These are phyloP conservation scores for Anisodus tanguticus DNA, from an alignment of 257 asterid genomes.

Conservation along the genomic window DNA sequence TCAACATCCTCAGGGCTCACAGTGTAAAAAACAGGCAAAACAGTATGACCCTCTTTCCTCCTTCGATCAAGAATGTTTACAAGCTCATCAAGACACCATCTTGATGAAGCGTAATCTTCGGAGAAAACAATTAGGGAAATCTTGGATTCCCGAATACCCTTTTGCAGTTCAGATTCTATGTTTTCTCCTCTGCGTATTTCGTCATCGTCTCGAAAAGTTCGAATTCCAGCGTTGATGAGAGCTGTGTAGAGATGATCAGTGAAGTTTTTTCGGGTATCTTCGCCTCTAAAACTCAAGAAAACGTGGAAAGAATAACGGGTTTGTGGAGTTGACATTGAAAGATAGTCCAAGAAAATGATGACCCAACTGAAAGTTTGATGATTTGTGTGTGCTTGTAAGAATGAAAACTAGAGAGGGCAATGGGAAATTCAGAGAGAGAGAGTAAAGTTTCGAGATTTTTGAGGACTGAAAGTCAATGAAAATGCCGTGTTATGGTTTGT, in stretches of 20 bases:
- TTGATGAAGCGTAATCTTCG: constrained; percentile 31
- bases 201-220: constrained; percentile 37
- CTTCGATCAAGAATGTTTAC: constrained; percentile 29
- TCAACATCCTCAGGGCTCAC: constrained; percentile 32
- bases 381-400: neutral
- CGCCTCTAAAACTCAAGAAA: constrained; percentile 39
- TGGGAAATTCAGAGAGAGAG: neutral
- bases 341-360: neutral
- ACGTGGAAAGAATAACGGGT: constrained; percentile 25
- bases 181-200: constrained; percentile 34
- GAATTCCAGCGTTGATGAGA: constrained; percentile 33
- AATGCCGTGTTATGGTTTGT: neutral
- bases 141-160: constrained; percentile 35
- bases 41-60: constrained; percentile 25
- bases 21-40: constrained; percentile 34
- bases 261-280: constrained; percentile 35
- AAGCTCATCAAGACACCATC: constrained; percentile 43
- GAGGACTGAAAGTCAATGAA: neutral
- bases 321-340: neutral
- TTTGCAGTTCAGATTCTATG: constrained; percentile 31
- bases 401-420: neutral
- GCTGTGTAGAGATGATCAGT: constrained; percentile 38
- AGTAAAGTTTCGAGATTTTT: neutral
- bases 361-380: neutral
- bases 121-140: constrained; percentile 35